Percentiles rank a stretch among this genome's conserved stretches.
Conservation (phyloP, 2,329 filamentous ascomycete genomes). For the Paecilomyces sp. region DNA sequence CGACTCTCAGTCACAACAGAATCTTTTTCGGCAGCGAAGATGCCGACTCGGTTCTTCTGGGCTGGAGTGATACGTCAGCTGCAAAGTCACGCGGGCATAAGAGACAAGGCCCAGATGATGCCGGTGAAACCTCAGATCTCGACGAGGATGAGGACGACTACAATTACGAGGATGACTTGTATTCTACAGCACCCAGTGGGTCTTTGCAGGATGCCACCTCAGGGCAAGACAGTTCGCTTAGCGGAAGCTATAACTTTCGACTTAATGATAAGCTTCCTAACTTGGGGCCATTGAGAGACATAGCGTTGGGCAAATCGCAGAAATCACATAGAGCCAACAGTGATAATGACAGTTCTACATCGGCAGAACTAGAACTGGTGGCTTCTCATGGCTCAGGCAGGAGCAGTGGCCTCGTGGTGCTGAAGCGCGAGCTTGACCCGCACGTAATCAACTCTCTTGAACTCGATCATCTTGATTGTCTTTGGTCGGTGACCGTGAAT, state of each 20-base stretch:
- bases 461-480: conserved; percentile 63
- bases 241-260: conserved; percentile 61
- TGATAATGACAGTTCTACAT: conserved; percentile 32
- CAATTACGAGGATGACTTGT: conserved; percentile 51
- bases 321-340: conserved; percentile 40
- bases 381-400: conserved; percentile 48
- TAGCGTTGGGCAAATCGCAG: conserved; percentile 59
- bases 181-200: conserved; percentile 27
- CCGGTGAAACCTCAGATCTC: conserved; percentile 53
- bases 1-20: conserved; percentile 58
- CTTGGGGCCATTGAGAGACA: conserved; percentile 70
- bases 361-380: conserved; percentile 43
- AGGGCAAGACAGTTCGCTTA: conserved; percentile 13
- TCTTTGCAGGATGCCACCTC: conserved; percentile 9
- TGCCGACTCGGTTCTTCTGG: conserved; percentile 71
- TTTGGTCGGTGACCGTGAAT: conserved; percentile 67
- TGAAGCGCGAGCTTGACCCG: conserved; percentile 73
- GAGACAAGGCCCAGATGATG: conserved; percentile 44
- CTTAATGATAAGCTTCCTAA: conserved; percentile 71
- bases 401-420: conserved; percentile 63
- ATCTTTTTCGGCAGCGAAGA: conserved; percentile 84
- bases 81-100: conserved; percentile 54
- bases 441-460: conserved; percentile 62
- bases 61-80: conserved; percentile 64
- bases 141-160: conserved; percentile 49